Evolutionary conservation across 164 flowering plant genomes (phyloP).

Genomic region (Magnolia changhungtana): DNA sequence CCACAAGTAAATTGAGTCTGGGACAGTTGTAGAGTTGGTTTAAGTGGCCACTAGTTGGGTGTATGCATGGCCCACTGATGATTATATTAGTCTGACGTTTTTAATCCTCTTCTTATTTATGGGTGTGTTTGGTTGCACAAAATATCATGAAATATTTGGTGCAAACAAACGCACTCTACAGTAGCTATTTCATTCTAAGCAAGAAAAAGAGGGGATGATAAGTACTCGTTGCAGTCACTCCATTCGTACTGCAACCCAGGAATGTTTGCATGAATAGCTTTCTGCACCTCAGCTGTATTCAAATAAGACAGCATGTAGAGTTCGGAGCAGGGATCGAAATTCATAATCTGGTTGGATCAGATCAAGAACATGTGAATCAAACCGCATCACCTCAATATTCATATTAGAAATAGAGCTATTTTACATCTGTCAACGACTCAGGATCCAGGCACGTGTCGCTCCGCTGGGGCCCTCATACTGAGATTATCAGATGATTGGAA

Average conservation of each 20-base stretch:
- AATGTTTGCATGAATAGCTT: conserved; percentile 9
- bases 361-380: background rate
- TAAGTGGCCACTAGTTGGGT: too few species aligned
- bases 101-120: too few species aligned
- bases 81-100: too few species aligned
- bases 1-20: too few species aligned
- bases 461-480: too few species aligned
- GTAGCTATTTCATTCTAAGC: background rate
- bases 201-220: too few species aligned
- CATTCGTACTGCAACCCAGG: conserved; percentile 15
- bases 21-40: too few species aligned
- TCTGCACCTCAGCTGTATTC: conserved; percentile 6
- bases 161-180: background rate
- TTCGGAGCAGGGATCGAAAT: conserved; percentile 56
- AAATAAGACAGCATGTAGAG: conserved; percentile 30
- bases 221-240: conserved; percentile 20
- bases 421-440: too few species aligned
- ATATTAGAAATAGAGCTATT: background rate
- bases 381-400: background rate
- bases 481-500: too few species aligned
- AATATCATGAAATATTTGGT: background rate
- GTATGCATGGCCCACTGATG: too few species aligned
- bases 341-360: background rate
- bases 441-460: too few species aligned
- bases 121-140: too few species aligned